These are phyloP conservation scores for Rhynchosporium secalis DNA, from an alignment of 2,329 filamentous ascomycete species.

Conservation along the genomic window DNA sequence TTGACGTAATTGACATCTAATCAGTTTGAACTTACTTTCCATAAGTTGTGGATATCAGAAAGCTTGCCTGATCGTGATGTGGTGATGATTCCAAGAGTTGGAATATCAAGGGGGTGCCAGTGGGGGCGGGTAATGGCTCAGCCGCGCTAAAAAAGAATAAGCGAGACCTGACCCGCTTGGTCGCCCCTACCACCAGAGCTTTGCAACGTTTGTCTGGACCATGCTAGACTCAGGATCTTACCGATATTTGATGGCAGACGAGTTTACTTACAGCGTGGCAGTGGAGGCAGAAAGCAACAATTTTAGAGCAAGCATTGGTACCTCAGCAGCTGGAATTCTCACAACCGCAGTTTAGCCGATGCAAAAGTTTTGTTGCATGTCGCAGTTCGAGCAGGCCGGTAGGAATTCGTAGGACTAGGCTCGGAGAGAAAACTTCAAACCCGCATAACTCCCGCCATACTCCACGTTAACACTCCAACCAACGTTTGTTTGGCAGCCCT, in stretches of 20 bases:
- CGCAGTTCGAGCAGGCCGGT: slow-evolving; percentile 14
- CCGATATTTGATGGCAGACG: not conserved
- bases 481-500: slow-evolving; percentile 30
- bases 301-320: not conserved
- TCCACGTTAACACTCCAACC: slow-evolving; percentile 30
- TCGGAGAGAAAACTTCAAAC: slow-evolving; percentile 22
- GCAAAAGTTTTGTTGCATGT: slow-evolving; percentile 28
- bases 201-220: slow-evolving; percentile 3
- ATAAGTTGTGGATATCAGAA: not conserved
- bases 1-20: too few species aligned
- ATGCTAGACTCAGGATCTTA: not conserved
- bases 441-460: slow-evolving; percentile 31
- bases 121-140: not conserved
- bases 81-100: not conserved
- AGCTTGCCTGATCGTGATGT: not conserved
- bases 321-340: not conserved
- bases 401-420: slow-evolving; percentile 11
- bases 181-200: not conserved
- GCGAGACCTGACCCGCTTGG: slow-evolving; percentile 2
- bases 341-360: slow-evolving; percentile 5
- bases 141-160: not conserved
- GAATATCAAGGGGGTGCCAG: not conserved
- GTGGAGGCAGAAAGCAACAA: not conserved
- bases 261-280: too few species aligned
- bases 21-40: not conserved